Evolutionary conservation across 306 rosid genomes (phyloP).

Genomic region (peach (Prunus persica)): Prunus_persica_NCBIv2 NC_034016.1:18770501-18771000

Average conservation of each 20-base stretch:
- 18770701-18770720: slow-evolving; percentile 32
- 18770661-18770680: slow-evolving; percentile 13
- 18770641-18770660: slow-evolving; percentile 18
- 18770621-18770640: slow-evolving; percentile 29
- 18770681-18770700: slow-evolving; percentile 34
- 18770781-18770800: slow-evolving; percentile 21
- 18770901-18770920: neutral
- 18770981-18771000: too few species aligned
- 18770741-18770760: slow-evolving; percentile 35
- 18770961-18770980: neutral
- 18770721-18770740: slow-evolving; percentile 15
- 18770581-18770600: slow-evolving; percentile 27
- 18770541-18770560: slow-evolving; percentile 37
- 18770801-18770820: neutral
- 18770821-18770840: slow-evolving; percentile 36
- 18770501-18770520: slow-evolving; percentile 37
- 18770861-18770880: slow-evolving; percentile 46
- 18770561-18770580: slow-evolving; percentile 33
- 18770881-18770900: slow-evolving; percentile 37
- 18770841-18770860: slow-evolving; percentile 39
- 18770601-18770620: slow-evolving; percentile 31
- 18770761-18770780: slow-evolving; percentile 31
- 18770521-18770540: slow-evolving; percentile 39
- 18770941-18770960: neutral
- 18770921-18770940: neutral